Evolutionary conservation across 2,329 filamentous ascomycete genomes (phyloP), one percentile per base, ranked within the genome.

Genomic region (Aspergillus puulaauensis): DNA sequence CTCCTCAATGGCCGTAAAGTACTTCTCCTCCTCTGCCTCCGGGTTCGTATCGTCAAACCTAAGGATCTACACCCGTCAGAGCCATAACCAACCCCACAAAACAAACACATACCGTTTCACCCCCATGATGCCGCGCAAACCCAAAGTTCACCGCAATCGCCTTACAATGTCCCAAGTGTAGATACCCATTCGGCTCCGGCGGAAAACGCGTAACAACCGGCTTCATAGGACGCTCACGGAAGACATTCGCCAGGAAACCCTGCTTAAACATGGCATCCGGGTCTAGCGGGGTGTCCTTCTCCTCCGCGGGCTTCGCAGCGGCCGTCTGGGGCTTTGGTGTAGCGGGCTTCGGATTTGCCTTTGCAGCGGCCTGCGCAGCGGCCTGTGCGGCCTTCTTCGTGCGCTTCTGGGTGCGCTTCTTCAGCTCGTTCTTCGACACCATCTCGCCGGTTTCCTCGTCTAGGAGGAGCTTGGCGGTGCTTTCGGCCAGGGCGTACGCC

Each of bases 131-230:
- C 69, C 85, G 86, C 14, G 95, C 93, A 73, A 97, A 98, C 6
- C 93, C 93, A 77, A 98, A 98, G 77, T 98, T 97, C 74, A 98
- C 86, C 0, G 91, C 89, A 73, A 98, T 97, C 21, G 95, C 93
- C 79, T 98, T 98, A 64, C 90, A 90, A 72, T 98, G 95, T 19
- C 93, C 93, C 66, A 98, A 90, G 71, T 97, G 93, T 9, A 97
- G 83, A 73, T 89, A 97, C 54, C 93, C 95, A 73, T 98, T 98
- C 48, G 95, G 95, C 76, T 93, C 90, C 19, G 90, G 90, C 2
- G 90, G 90, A 70, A 93, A 93, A 64, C 90, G 86, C 4, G 89
- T 92, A 49, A 88, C 65, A 17, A 81, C 76, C 31, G 74, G 66
- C 52, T 75, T 70, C 46, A 69, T 64, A 2, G 87, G 86, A 49